These are phyloP conservation scores for Entomortierella lignicola DNA, from an alignment of 192 early-diverging fungal species.

Conservation along the genomic window DNA sequence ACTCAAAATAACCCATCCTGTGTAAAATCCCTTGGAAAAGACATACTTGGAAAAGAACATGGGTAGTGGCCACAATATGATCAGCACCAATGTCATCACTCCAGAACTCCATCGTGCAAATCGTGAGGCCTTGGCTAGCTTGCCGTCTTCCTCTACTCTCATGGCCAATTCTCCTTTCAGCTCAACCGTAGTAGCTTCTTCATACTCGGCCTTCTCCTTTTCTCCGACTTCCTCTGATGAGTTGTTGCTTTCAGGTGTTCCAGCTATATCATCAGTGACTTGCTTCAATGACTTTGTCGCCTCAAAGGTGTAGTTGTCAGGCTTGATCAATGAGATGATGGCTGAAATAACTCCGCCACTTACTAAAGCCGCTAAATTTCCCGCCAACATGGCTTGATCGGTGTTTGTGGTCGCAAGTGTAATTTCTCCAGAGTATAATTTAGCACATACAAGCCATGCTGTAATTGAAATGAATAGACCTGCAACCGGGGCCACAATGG, in stretches of 20 bases:
- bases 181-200: not conserved
- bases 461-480: constrained; percentile 65
- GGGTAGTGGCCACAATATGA: constrained; percentile 78
- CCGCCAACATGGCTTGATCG: constrained; percentile 83
- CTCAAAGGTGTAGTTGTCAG: constrained; percentile 73
- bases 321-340: constrained; percentile 51
- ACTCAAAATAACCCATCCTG: constrained; percentile 73
- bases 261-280: constrained; percentile 52
- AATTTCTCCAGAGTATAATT: constrained; percentile 64
- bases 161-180: constrained; percentile 16
- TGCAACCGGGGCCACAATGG: constrained; percentile 62
- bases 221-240: constrained; percentile 24
- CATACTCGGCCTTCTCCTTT: constrained; percentile 2
- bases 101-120: constrained; percentile 68
- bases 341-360: constrained; percentile 42
- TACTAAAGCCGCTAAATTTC: constrained; percentile 66
- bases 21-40: constrained; percentile 73
- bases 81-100: constrained; percentile 66
- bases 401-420: constrained; percentile 66
- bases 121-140: constrained; percentile 60
- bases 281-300: constrained; percentile 59
- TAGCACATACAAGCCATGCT: constrained; percentile 71
- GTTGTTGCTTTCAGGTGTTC: constrained; percentile 18
- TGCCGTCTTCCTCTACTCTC: constrained; percentile 45
- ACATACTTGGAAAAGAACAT: constrained; percentile 75